Evolutionary conservation across 768 basidiomycete genomes (phyloP), one percentile per base, ranked within the genome.

Genomic region (Termitomyces sp.): DNA sequence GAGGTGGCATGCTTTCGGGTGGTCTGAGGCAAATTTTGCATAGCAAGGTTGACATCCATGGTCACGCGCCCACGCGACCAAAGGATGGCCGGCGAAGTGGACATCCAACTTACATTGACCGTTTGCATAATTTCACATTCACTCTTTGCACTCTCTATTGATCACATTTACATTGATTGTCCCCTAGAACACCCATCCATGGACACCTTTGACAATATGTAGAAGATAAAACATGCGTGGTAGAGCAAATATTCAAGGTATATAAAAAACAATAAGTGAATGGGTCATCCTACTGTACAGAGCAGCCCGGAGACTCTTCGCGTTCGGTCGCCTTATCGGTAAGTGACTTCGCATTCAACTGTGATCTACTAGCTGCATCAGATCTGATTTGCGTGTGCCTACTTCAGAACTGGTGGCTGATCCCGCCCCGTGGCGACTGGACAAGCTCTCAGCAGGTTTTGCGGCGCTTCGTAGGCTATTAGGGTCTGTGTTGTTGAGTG

Each of bases 381-480:
- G 57, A 55, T 37, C 58, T 28, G 61, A 58, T 40, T 45, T 55
- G 26, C 53, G 62, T 12, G 54, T 60, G 4, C 28, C 60, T 47
- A 26, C 37, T 26, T 57, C 56, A 17, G 61, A 57, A 15, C 26
- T 55, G 34, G 55, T 37, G 14, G 50, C 30, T 17, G 30, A 32
- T 32, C 9, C 10, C 30, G 9, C 9, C 30, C 57, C 58, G 35
- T 60, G 58, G 30, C 66, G 65, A 55, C 65, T 69, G 15, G 60
- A 57, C 19, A 61, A 59, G 51, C 69, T 71, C 53, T 67, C 76
- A 44, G 53, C 67, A 6, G 71, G 70, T 3, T 75, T 80, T 6
- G 65, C 71, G 32, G 73, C 72, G 54, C 78, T 81, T 19, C 77
- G 71, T 58, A 82, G 53, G 60, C 85, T 86, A 48, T 77, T 77